Conservation (phyloP, 202 grass and related monocot species). For the Hordeum pubiflorum region DNA sequence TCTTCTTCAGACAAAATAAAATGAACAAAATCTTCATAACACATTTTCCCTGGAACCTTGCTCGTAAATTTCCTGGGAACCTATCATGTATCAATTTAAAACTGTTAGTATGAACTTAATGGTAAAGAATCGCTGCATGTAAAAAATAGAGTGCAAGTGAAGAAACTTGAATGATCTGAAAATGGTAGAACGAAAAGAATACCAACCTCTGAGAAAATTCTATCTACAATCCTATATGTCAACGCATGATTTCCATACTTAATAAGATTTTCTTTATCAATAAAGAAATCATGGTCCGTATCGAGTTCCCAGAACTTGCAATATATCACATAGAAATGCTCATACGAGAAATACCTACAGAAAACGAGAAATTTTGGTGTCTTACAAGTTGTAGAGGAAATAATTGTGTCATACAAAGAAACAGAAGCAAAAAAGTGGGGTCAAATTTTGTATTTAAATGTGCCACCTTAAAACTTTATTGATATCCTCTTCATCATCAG, state of each 20-base stretch:
- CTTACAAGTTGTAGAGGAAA: neutral
- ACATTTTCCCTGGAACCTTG: slow-evolving; percentile 89
- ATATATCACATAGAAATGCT: slow-evolving; percentile 99
- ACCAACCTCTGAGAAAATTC: slow-evolving; percentile 92
- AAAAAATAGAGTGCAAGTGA: neutral
- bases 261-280: slow-evolving; percentile 96
- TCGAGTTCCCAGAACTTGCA: slow-evolving; percentile 99
- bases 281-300: slow-evolving; percentile 94
- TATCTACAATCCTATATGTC: slow-evolving; percentile 97
- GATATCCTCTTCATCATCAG: slow-evolving; percentile 98
- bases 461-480: slow-evolving; percentile 94
- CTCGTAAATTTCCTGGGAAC: slow-evolving; percentile 96
- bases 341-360: slow-evolving; percentile 90
- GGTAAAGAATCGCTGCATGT: neutral
- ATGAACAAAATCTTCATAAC: slow-evolving; percentile 99
- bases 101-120: slow-evolving; percentile 16
- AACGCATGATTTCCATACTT: slow-evolving; percentile 96
- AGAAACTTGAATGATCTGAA: neutral
- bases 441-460: slow-evolving; percentile 1
- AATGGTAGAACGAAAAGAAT: slow-evolving; percentile 16
- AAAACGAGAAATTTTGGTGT: slow-evolving; percentile 12
- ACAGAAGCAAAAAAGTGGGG: neutral
- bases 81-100: slow-evolving; percentile 32
- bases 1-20: slow-evolving; percentile 96
- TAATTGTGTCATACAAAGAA: neutral